These are phyloP conservation scores for Fusarium beomiforme DNA, from an alignment of 2,329 filamentous ascomycete species.

Conservation along the genomic window DNA sequence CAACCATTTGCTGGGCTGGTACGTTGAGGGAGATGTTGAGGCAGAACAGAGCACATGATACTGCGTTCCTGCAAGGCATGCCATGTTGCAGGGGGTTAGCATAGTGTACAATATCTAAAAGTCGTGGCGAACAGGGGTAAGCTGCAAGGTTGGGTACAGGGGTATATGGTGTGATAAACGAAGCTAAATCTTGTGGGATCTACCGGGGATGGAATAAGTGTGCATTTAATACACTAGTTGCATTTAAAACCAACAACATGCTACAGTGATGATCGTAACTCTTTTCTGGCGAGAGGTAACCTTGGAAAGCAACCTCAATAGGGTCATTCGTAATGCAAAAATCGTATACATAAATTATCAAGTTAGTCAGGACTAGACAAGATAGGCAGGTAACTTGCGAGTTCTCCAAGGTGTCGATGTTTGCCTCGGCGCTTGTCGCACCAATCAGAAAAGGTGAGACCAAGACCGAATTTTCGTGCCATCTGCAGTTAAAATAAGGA, in stretches of 20 bases:
- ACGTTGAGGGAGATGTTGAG: not conserved
- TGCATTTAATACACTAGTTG: not conserved
- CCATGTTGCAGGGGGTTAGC: not conserved
- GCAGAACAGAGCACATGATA: not conserved
- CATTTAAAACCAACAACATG: not conserved
- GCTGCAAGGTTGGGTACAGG: not conserved
- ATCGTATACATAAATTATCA: not conserved
- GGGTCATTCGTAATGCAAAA: too few relatives aligned
- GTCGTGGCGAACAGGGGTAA: not conserved
- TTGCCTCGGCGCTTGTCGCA: not conserved
- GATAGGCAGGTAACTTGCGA: not conserved
- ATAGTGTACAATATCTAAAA: not conserved
- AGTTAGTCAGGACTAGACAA: not conserved
- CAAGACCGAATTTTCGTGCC: not conserved
- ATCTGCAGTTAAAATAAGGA: not conserved
- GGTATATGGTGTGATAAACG: not conserved
- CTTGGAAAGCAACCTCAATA: too few relatives aligned
- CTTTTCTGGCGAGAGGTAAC: not conserved
- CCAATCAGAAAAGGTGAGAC: not conserved
- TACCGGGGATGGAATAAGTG: not conserved
- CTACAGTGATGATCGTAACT: not conserved
- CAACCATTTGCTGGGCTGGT: conserved; percentile 5
- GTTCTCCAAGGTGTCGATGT: not conserved
- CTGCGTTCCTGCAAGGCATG: not conserved
- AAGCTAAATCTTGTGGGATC: not conserved